A percentile compares a stretch with the other conserved stretches of the same genome.
phyloP scores from a whole-genome alignment of 768 basidiomycete genomes.

The Tylopilus intermedius region DNA sequence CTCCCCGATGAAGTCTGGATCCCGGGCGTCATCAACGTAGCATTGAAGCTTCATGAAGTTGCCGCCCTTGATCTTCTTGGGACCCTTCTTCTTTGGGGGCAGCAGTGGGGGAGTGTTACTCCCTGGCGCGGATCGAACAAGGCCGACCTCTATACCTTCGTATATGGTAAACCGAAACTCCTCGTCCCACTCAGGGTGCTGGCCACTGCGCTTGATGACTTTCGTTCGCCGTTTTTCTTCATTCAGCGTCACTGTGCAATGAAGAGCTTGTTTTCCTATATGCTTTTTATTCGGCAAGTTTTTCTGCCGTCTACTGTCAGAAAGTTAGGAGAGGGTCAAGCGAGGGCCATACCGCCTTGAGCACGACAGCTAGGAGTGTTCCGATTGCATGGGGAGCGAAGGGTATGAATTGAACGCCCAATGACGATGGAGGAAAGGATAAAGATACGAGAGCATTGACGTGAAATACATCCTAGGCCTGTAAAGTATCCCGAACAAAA shows the following conservation, averaged over 20 bases:
- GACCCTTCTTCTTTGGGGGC: slow-evolving; percentile 56
- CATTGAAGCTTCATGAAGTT: slow-evolving; percentile 75
- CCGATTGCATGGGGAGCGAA: slow-evolving; percentile 72
- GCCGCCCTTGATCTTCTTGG: slow-evolving; percentile 61
- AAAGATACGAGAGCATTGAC: slow-evolving; percentile 11
- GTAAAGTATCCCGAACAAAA: not conserved
- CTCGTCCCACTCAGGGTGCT: slow-evolving; percentile 99
- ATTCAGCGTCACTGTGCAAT: slow-evolving; percentile 75
- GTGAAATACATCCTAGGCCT: not conserved
- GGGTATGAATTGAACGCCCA: slow-evolving; percentile 41
- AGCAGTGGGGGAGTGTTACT: slow-evolving; percentile 57
- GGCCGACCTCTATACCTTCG: slow-evolving; percentile 65
- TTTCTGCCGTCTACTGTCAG: slow-evolving; percentile 46
- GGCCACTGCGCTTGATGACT: slow-evolving; percentile 94
- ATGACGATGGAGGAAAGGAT: not conserved
- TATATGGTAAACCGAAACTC: slow-evolving; percentile 88
- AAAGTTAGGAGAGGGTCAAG: slow-evolving; percentile 4
- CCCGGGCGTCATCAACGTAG: slow-evolving; percentile 92
- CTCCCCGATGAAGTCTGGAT: slow-evolving; percentile 96
- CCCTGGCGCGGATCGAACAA: slow-evolving; percentile 37
- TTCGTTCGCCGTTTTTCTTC: slow-evolving; percentile 84
- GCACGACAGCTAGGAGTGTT: slow-evolving; percentile 87
- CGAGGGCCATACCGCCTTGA: slow-evolving; percentile 75
- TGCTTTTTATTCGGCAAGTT: slow-evolving; percentile 88
- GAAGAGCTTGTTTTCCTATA: slow-evolving; percentile 97